phyloP scores from a whole-genome alignment of 179 eudicot species.

The Silene noctiflora region DNA sequence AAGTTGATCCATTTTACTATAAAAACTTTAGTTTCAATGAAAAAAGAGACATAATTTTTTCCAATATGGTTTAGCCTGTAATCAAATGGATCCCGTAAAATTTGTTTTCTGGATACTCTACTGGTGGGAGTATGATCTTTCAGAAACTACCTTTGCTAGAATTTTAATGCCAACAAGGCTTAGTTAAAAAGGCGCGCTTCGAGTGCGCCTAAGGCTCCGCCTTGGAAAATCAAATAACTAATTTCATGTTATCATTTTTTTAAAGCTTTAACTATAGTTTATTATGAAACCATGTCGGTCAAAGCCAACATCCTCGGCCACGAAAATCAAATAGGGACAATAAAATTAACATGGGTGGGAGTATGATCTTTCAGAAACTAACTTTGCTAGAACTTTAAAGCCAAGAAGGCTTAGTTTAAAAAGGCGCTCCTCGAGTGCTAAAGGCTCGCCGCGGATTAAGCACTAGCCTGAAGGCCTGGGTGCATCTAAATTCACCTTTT shows the following conservation, averaged over 20 bases:
- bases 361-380: background rate
- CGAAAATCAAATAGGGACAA: too few relatives aligned
- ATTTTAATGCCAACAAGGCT: background rate
- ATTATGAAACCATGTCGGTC: too few relatives aligned
- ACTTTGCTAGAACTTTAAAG: background rate
- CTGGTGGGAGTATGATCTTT: background rate
- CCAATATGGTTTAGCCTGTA: too few relatives aligned
- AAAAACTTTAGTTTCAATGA: too few relatives aligned
- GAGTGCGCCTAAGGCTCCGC: background rate
- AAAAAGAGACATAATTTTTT: too few relatives aligned
- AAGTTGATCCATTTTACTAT: too few relatives aligned
- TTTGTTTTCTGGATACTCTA: too few relatives aligned
- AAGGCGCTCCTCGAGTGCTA: background rate
- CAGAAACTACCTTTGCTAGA: background rate
- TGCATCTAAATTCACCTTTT: background rate
- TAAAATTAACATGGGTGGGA: too few relatives aligned
- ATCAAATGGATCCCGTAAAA: too few relatives aligned
- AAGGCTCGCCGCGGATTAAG: background rate
- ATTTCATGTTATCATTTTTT: too few relatives aligned
- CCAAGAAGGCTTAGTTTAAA: background rate
- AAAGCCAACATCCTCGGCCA: too few relatives aligned
- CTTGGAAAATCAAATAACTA: background rate
- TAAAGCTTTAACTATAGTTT: too few relatives aligned
- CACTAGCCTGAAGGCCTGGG: background rate
- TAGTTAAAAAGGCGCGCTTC: background rate